Percentiles rank a stretch among this genome's conserved stretches.
These are phyloP conservation scores for Hypoxylon perforatum DNA, from an alignment of 495 filamentous ascomycete species.

Conservation along the genomic window DNA sequence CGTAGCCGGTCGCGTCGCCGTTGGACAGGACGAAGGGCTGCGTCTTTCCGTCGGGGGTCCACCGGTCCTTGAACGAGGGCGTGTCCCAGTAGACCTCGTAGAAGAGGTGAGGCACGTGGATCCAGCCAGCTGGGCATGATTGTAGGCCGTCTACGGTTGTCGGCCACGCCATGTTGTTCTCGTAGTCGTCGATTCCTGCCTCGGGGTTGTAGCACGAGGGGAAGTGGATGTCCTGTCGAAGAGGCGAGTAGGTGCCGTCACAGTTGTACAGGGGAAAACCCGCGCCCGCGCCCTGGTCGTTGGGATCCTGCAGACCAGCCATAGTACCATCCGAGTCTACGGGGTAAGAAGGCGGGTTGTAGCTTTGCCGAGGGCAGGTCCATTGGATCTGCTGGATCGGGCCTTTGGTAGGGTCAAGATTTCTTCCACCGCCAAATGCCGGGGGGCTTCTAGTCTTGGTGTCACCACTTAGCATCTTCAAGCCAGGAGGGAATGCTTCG, in stretches of 20 bases:
- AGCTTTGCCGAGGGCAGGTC: constrained; percentile 57
- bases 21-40: constrained; percentile 74
- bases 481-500: constrained; percentile 72
- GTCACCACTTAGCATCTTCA: constrained; percentile 79
- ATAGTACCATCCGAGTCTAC: constrained; percentile 55
- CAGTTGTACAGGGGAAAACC: constrained; percentile 64
- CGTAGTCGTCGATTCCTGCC: constrained; percentile 63
- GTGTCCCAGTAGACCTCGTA: constrained; percentile 76
- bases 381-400: constrained; percentile 57
- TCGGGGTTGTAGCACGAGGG: constrained; percentile 68
- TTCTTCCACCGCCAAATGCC: constrained; percentile 42
- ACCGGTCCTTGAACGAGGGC: constrained; percentile 63
- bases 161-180: constrained; percentile 64
- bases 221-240: constrained; percentile 67
- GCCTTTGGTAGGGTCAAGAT: constrained; percentile 55
- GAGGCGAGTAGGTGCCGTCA: constrained; percentile 63
- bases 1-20: constrained; percentile 67
- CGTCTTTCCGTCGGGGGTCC: constrained; percentile 65
- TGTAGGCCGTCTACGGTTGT: constrained; percentile 62
- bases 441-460: constrained; percentile 59
- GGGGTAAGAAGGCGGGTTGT: constrained; percentile 64
- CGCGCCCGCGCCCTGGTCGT: constrained; percentile 59
- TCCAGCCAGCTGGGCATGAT: constrained; percentile 70
- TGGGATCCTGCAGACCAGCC: constrained; percentile 60
- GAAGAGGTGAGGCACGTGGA: constrained; percentile 70